Evolutionary conservation across 257 asterid genomes (phyloP).

Genomic region (Solanum sejunctum): DNA sequence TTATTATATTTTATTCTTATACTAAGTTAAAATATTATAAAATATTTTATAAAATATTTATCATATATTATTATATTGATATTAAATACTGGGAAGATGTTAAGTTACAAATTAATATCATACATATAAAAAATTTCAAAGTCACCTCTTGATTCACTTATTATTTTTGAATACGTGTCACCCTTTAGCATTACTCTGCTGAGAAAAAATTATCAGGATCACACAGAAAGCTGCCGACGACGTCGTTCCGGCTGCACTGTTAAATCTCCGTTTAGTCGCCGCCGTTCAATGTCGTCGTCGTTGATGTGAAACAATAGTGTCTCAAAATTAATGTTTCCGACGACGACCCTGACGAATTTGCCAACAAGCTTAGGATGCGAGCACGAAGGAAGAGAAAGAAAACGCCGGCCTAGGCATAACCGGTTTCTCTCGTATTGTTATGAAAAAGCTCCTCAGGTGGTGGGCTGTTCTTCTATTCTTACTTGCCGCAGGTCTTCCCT

Average conservation of each 20-base stretch:
- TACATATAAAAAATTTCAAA: too few relatives aligned
- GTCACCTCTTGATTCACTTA: too few relatives aligned
- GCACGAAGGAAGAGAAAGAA: conserved; percentile 66
- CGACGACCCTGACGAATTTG: conserved; percentile 53
- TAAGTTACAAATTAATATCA: too few relatives aligned
- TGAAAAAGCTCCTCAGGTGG: conserved; percentile 42
- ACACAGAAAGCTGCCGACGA: neutral
- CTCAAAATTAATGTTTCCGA: conserved; percentile 49
- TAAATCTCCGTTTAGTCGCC: neutral
- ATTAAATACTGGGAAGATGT: too few relatives aligned
- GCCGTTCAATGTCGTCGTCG: conserved; percentile 8
- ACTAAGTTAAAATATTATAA: too few relatives aligned
- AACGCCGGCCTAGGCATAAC: conserved; percentile 31
- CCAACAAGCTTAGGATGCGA: conserved; percentile 29
- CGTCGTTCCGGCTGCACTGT: neutral
- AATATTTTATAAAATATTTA: too few relatives aligned
- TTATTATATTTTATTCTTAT: too few relatives aligned
- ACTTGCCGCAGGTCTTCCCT: conserved; percentile 32
- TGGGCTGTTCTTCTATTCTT: conserved; percentile 62
- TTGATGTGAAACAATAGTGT: conserved; percentile 34
- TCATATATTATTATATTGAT: too few relatives aligned
- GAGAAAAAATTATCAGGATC: neutral
- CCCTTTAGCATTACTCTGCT: neutral
- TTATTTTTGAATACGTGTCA: neutral
- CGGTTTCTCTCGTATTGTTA: conserved; percentile 24